Conservation (phyloP, 768 basidiomycete genomes). For the Chalciporus piperatus region DNA sequence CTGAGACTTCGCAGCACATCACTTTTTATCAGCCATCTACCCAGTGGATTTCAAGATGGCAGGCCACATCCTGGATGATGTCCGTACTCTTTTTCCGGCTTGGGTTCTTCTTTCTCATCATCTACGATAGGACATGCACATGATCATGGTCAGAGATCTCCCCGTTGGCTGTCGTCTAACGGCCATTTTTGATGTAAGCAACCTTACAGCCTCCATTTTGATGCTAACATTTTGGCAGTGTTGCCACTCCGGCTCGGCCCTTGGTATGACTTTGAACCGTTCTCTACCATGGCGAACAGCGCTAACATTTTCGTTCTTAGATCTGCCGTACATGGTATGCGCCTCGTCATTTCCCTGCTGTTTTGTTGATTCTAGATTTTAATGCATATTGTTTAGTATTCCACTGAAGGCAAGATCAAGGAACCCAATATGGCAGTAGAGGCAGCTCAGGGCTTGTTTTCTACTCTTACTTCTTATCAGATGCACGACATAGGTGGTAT, state of each 20-base stretch:
- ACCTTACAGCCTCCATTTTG: not conserved
- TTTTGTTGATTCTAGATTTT: not conserved
- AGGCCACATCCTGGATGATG: slow-evolving; percentile 89
- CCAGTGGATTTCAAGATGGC: slow-evolving; percentile 67
- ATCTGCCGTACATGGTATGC: slow-evolving; percentile 66
- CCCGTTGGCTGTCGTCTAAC: slow-evolving; percentile 90
- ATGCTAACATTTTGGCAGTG: slow-evolving; percentile 42
- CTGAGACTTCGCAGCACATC: not conserved
- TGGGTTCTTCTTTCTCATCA: slow-evolving; percentile 3
- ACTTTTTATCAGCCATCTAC: slow-evolving; percentile 63
- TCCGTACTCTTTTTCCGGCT: slow-evolving; percentile 36
- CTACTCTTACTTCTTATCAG: slow-evolving; percentile 73
- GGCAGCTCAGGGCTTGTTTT: slow-evolving; percentile 84
- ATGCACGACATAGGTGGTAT: slow-evolving; percentile 79
- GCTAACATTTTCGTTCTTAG: slow-evolving; percentile 31
- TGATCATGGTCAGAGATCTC: slow-evolving; percentile 74
- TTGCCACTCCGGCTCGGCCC: slow-evolving; percentile 86
- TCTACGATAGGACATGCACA: slow-evolving; percentile 60
- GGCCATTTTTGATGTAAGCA: slow-evolving; percentile 69
- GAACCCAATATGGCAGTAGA: slow-evolving; percentile 87
- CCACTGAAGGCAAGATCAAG: slow-evolving; percentile 93
- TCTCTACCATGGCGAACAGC: not conserved
- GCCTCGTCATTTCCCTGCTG: not conserved
- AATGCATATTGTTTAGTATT: slow-evolving; percentile 53
- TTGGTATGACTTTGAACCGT: slow-evolving; percentile 47